phyloP scores from a whole-genome alignment of 2,329 filamentous ascomycete species.

The Fusarium heterosporum region DNA sequence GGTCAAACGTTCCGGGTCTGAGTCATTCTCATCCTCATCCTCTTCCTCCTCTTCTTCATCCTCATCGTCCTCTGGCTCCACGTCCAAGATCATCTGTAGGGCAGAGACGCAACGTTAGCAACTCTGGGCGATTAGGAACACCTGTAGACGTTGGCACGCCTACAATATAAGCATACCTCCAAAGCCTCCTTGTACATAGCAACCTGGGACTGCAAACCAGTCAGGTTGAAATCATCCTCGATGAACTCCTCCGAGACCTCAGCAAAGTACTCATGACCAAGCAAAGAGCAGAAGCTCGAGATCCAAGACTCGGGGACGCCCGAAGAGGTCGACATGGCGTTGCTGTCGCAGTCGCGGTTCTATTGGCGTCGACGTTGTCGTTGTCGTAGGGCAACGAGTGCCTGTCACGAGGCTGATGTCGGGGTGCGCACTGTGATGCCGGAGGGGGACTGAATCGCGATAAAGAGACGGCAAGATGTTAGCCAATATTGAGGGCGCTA shows the following conservation, averaged over 20 bases:
- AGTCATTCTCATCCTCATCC: slow-evolving; percentile 78
- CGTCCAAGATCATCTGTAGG: slow-evolving; percentile 92
- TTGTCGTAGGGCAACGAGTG: slow-evolving; percentile 22
- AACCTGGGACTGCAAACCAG: slow-evolving; percentile 92
- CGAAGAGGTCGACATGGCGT: slow-evolving; percentile 69
- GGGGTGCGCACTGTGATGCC: slow-evolving; percentile 29
- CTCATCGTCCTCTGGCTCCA: slow-evolving; percentile 95
- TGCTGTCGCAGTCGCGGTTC: slow-evolving; percentile 18
- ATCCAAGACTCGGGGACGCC: slow-evolving; percentile 91
- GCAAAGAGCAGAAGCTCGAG: slow-evolving; percentile 92
- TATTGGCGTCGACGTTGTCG: slow-evolving; percentile 5
- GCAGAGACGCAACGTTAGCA: slow-evolving; percentile 16
- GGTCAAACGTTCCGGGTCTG: slow-evolving; percentile 66
- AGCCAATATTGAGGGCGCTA: background rate
- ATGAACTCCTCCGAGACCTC: slow-evolving; percentile 99
- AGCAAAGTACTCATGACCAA: slow-evolving; percentile 98
- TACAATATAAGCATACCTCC: slow-evolving; percentile 67
- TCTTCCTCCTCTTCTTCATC: slow-evolving; percentile 86
- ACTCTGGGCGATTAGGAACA: background rate
- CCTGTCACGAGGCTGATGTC: slow-evolving; percentile 19
- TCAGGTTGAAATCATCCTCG: slow-evolving; percentile 99
- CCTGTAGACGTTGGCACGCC: slow-evolving; percentile 3
- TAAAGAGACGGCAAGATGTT: slow-evolving; percentile 1
- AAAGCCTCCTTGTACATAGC: slow-evolving; percentile 99
- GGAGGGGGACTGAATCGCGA: slow-evolving; percentile 12